Evolutionary conservation across 139 green algal species (phyloP), one percentile per base, ranked within the genome.

Genomic region (Raphidocelis subcapitata): DNA sequence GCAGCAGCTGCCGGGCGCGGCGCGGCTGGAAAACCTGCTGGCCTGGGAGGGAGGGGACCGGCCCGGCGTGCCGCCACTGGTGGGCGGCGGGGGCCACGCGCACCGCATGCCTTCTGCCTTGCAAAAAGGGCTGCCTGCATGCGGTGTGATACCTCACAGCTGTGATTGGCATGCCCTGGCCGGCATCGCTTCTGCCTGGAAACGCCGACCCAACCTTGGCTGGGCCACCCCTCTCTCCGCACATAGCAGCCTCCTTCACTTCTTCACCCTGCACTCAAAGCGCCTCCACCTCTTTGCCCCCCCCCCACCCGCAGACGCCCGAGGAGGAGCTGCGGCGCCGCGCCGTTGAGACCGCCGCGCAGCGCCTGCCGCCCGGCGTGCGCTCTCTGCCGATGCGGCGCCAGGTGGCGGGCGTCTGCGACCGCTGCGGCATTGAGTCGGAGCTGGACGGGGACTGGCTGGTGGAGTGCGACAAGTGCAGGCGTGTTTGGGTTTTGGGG

Each of bases 381-480:
- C 2, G 32, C 29, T 4, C 69, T 1, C 18, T 82, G 35, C 63
- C 55, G 0, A 67, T 74, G 24, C 32, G 8, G 24, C 57, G 46
- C 28, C 54, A 32, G 12, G 31, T 66, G 21, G 51, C 67, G 18
- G 74, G 78, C 28, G 56, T 72, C 23, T 94, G 89, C 77, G 72
- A 91, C 51, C 83, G 88, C 18, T 94, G 89, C 76, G 78, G 79
- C 0, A 77, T 86, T n/a, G 88, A 82, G 59, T n/a, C 80, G 24
- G 85, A 90, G 61, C 75, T 83, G 36, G 56, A 72, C 1, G 84
- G 82, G 55, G 60, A 82, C 51, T 67, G 88, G 32, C 62, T 91
- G 54, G 31, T 94, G 70, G 84, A 97, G 77, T 97, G 92, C 55
- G 88, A 94, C 87, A 73, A 62, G 8, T 97, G 92, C 82, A 59